phyloP scores from a whole-genome alignment of 768 basidiomycete genomes.

The Rhodosporidiobolus sp. region DNA sequence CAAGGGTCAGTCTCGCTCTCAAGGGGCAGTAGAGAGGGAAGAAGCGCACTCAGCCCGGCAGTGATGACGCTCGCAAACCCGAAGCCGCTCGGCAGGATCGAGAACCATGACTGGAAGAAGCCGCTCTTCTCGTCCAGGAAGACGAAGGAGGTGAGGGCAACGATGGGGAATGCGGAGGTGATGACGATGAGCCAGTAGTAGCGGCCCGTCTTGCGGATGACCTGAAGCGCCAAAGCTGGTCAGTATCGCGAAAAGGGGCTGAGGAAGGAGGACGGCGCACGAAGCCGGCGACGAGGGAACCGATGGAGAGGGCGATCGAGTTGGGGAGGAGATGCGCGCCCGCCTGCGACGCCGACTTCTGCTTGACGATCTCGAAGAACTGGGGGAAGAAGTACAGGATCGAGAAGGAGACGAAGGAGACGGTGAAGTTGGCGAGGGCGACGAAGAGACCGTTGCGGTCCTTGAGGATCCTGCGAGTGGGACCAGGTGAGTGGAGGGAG shows the following conservation, averaged over 20 bases:
- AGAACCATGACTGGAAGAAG: constrained; percentile 34
- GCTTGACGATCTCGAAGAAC: constrained; percentile 37
- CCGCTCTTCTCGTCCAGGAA: constrained; percentile 62
- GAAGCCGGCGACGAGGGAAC: constrained; percentile 86
- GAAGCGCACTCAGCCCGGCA: constrained; percentile 15
- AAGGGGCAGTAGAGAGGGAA: no score
- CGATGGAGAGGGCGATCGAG: constrained; percentile 77
- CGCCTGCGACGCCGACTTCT: constrained; percentile 30
- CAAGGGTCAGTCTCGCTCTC: background rate
- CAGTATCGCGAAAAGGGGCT: no score
- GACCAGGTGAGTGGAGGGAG: no score
- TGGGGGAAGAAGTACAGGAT: constrained; percentile 38
- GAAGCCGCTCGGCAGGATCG: constrained; percentile 37
- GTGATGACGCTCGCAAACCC: constrained; percentile 34
- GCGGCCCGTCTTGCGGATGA: constrained; percentile 65
- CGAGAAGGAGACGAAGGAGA: constrained; percentile 33
- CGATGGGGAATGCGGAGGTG: constrained; percentile 61
- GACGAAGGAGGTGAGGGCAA: constrained; percentile 60
- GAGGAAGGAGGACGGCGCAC: constrained; percentile 46
- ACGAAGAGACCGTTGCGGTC: constrained; percentile 77
- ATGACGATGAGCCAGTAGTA: constrained; percentile 70
- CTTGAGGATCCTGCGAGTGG: constrained; percentile 44
- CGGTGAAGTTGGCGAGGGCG: constrained; percentile 70
- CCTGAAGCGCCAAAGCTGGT: background rate
- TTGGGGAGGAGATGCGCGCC: constrained; percentile 74